Conservation (phyloP, 2,329 filamentous ascomycete species). For the Xylariaceae sp. region DNA sequence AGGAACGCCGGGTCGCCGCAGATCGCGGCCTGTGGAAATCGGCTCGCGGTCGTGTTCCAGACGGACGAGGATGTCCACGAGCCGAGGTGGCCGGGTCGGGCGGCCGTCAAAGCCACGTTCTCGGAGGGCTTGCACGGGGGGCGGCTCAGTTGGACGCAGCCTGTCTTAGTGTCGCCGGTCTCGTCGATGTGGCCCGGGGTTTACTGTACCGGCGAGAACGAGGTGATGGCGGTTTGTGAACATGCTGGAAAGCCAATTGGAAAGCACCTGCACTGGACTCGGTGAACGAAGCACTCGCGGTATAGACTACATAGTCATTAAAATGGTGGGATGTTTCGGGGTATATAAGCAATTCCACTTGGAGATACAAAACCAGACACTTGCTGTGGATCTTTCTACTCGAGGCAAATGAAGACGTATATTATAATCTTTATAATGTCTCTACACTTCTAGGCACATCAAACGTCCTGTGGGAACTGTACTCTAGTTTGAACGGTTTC, state of each 20-base stretch:
- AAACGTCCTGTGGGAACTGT: too few relatives aligned
- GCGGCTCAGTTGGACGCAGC: slow-evolving; percentile 25
- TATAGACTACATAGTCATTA: too few relatives aligned
- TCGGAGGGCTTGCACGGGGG: slow-evolving; percentile 32
- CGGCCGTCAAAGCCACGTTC: slow-evolving; percentile 37
- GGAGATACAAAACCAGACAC: too few relatives aligned
- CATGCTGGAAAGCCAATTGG: slow-evolving; percentile 25
- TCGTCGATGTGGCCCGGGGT: slow-evolving; percentile 36
- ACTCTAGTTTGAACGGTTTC: too few relatives aligned
- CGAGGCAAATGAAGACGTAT: too few relatives aligned
- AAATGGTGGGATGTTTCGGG: too few relatives aligned
- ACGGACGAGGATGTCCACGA: slow-evolving; percentile 37
- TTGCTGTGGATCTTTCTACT: too few relatives aligned
- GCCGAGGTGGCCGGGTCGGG: slow-evolving; percentile 35
- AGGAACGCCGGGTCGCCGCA: slow-evolving; percentile 42
- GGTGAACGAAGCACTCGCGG: too few relatives aligned
- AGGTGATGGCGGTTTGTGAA: slow-evolving; percentile 29
- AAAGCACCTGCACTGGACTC: slow-evolving; percentile 12
- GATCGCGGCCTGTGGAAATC: slow-evolving; percentile 31
- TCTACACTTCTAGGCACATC: too few relatives aligned
- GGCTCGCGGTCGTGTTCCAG: slow-evolving; percentile 41
- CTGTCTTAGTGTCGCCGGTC: slow-evolving; percentile 2
- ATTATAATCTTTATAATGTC: too few relatives aligned
- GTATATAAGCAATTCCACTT: too few relatives aligned
- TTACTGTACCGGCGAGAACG: slow-evolving; percentile 20